Base-by-base conservation (phyloP, 148 eudicot genomes). In the Amaranthus palmeri region DNA sequence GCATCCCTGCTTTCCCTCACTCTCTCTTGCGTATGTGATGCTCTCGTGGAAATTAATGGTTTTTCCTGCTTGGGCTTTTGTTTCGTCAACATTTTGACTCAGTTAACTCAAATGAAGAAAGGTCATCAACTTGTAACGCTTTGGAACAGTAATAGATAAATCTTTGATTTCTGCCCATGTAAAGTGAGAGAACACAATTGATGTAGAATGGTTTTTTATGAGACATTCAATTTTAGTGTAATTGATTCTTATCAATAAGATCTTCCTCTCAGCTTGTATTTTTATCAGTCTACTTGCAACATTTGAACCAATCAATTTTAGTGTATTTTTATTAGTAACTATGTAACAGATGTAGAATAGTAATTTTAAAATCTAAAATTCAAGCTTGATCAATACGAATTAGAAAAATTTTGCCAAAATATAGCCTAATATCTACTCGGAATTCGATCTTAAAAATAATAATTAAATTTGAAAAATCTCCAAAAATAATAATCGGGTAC, bases 11-110 rank as follows among this genome's bases (percentile, higher is more conserved):
- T n/a, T n/a, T n/a, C n/a, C n/a, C n/a, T n/a, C n/a, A n/a, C n/a
- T n/a, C n/a, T n/a, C n/a, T n/a, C n/a, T 58, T 58, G 57, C 62
- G 7, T 47, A 17, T 55, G 49, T 61, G 54, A 69, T 52, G 59
- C 47, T 68, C 52, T 68, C 65, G 4, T 25, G 42, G 71, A 64
- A 53, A 17, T 52, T 42, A 44, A 44, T 61, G 63, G 50, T 43
- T 65, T 43, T 44, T 78, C 64, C 72, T 72, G 52, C 53, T 40
- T 1, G 52, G n/a, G 52, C 44, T 65, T 54, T 59, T 55, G 68
- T 67, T 77, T 12, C 41, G 47, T 67, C 10, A 10, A 41, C 61
- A 70, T 11, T 62, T 48, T 52, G 52, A 2, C 13, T 36, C 12
- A 7, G 55, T 46, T 52, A 54, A 47, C 44, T 47, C 5, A 4